Evolutionary conservation across 805 yeast species (phyloP), one percentile per base, ranked within the genome.

Genomic region (Diddensiella caesifluorescens): DNA sequence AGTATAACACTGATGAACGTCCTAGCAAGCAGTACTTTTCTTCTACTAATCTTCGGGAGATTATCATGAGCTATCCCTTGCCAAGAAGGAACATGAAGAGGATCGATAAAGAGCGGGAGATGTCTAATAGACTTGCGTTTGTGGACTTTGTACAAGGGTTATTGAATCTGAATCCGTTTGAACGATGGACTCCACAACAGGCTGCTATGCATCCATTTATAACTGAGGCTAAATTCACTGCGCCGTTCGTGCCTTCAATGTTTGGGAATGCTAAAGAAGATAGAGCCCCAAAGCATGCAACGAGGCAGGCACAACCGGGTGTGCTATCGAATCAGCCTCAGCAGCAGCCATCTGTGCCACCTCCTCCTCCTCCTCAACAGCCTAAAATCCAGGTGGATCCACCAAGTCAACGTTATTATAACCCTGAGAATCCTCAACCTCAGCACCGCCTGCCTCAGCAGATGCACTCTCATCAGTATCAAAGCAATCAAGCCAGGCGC

Each of bases 151-250:
- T 92, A 37, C 63, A 69, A 32, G 95, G 95, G 20, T 73, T 86
- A 6, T 67, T 92, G 47, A 85, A 82, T 50, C 62, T 87, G 54
- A 89, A 90, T 61, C 98, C 98, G 0, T 71, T 92, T 53, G 95
- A 88, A 60, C 75, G 99, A 53, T 83, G 96, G 83, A 86, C 97
- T 0, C 98, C 98, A 9, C 95, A 87, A 52, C 97, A 92, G 61
- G 98, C 97, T 0, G 68, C 80, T 12, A 68, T 76, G 61, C 98
- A 92, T 64, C 97, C 97, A 0, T 92, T 92, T 61, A 77, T 92
- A 15, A 83, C 83, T 4, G 79, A 74, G 38, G 69, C 69, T 41
- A 69, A 66, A 42, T 80, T 75, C 54, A 60, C 61, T 7, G 82
- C 79, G 0, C 67, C 64, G 7, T 63, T 45, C 44, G 57, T 52